Evolutionary conservation across 2,329 filamentous ascomycete species (phyloP), one percentile per base, ranked within the genome.

Genomic region (Sclerotinia subarctica): DNA sequence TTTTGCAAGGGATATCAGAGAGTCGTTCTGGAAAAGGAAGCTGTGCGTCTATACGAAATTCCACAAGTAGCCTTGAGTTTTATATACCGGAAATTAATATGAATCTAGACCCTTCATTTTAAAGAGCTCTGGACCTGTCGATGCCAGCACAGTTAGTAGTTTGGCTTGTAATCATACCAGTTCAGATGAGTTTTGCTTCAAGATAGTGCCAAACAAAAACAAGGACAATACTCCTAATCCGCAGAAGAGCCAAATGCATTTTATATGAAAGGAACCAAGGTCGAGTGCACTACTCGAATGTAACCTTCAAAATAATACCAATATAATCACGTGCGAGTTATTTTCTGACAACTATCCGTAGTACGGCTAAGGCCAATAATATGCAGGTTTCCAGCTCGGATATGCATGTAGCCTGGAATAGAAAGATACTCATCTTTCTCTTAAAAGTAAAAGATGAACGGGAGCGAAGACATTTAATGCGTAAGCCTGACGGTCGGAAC

Each of bases 371-470:
- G 29, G 59, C n/a, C 32, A 63, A 63, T 63, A 51, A 26, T 63
- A 63, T 63, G 59, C 59, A 63, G 26, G 59, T 13, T 51, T 63
- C 59, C 59, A 51, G 47, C 59, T 63, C 59, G 46, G 59, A 51
- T 63, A 63, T 51, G 59, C 59, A 63, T 51, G 26, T 19, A 63
- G 29, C 59, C 59, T 63, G 24, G 59, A 19, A 38, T 63, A 38
- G 13, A 51, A 24, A 51, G 10, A n/a, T 42, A 38, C 5, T 8
- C 13, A 38, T 3, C 38, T 15, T 51, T 38, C 46, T 26, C 46
- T 38, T 62, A 42, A 15, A 21, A 63, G 51, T 38, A 26, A 26
- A 7, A 21, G 11, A 35, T 38, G 21, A 38, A 26, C 8, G 35
- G 24, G 17, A 51, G 46, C 7, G n/a, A 52, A 38, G 15, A 10